Base-by-base conservation (phyloP, 1,284 basidiomycete species). In the Thelephora terrestris region DNA sequence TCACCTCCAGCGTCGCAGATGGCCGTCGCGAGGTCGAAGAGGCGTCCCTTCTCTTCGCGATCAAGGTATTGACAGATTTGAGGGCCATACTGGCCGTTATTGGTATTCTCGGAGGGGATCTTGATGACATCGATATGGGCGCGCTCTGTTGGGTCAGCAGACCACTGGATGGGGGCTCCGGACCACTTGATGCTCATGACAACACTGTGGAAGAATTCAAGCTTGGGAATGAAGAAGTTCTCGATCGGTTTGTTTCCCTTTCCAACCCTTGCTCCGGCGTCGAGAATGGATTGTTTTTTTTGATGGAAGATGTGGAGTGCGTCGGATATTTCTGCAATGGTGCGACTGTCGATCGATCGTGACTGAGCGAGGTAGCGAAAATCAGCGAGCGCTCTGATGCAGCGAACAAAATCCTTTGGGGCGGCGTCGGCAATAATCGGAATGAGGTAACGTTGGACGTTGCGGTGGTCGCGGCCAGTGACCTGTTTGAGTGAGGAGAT, bases 11-110 rank as follows among this genome's bases (percentile, higher is more conserved):
- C 27, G 5, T 55, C 50, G 21, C 27, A 46, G 18, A 64, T 54
- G 4, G 55, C 24, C 10, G 57, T 62, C 5, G 58, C 52, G 25
- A 65, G 53, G 43, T 61, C 50, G 46, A 66, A 64, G 6, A 42
- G 32, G 9, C 48, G 24, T 34, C 59, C 57, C 50, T 63, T 65
- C 7, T 63, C 57, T 17, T 39, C 9, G 7, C 51, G 46, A 45
- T 66, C 59, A 5, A 65, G 58, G 29, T 51, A 48, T 9, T 54
- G 43, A 43, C 58, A 62, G 7, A 64, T 63, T 50, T 66, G 62
- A 5, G 53, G 5, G 39, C 64, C 57, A 35, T 62, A 59, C 4
- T 55, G 51, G 4, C 60, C 59, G 39, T 67, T 56, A 29, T 65
- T 66, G 5, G 46, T 49, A 5, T 46, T 43, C 1, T 17, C 36